Evolutionary conservation across 2,329 filamentous ascomycete species (phyloP).

Genomic region (Xylariaceae sp.): DNA sequence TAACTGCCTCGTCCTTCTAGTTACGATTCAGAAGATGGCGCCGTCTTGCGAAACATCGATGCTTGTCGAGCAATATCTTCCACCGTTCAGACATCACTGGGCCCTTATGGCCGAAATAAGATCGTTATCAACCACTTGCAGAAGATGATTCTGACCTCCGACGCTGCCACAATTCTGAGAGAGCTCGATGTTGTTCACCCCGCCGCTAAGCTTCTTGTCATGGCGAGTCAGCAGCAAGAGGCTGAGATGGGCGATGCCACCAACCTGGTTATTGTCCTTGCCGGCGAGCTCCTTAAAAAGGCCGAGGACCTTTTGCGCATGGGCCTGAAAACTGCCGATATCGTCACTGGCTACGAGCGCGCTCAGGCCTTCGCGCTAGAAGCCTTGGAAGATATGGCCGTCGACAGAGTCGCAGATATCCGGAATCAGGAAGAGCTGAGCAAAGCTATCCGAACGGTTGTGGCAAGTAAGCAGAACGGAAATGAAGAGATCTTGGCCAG

Average conservation of each 20-base stretch:
- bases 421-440: conserved; percentile 75
- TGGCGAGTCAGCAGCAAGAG: conserved; percentile 99
- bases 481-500: conserved; percentile 83
- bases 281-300: conserved; percentile 92
- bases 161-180: conserved; percentile 93
- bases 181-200: conserved; percentile 98
- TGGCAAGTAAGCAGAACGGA: conserved; percentile 94
- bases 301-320: conserved; percentile 94
- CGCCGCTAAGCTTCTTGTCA: conserved; percentile 93
- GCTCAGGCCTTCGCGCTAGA: conserved; percentile 85
- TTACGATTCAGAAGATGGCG: conserved; percentile 98
- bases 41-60: conserved; percentile 96
- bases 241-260: conserved; percentile 98
- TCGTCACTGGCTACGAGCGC: conserved; percentile 92
- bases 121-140: conserved; percentile 99
- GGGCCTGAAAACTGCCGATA: conserved; percentile 98
- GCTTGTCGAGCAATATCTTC: conserved; percentile 93
- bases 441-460: conserved; percentile 93
- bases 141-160: conserved; percentile 99
- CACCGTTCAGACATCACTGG: conserved; percentile 94
- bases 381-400: conserved; percentile 77
- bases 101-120: conserved; percentile 97
- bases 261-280: conserved; percentile 93
- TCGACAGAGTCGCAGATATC: conserved; percentile 87
- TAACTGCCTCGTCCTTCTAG: conserved; percentile 49